Percentiles rank a stretch among this genome's conserved stretches.
Conservation (phyloP, 768 basidiomycete species). For the Hygrophorus pudorinus region DNA sequence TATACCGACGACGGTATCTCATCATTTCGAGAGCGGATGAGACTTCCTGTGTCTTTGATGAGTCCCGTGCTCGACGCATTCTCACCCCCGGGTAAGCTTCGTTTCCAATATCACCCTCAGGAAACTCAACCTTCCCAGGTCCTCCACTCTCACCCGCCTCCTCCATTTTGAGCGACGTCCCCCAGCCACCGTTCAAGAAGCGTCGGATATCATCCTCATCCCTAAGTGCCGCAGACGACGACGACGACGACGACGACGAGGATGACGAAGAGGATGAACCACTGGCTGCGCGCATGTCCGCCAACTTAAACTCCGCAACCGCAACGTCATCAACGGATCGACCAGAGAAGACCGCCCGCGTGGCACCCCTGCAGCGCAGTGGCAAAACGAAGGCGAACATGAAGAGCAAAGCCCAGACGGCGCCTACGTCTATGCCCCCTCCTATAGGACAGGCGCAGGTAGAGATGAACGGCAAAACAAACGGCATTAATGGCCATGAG, state of each 20-base stretch:
- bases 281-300: constrained; percentile 35
- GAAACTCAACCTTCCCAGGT: constrained; percentile 3
- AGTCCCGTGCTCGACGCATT: constrained; percentile 35
- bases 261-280: constrained; percentile 42
- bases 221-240: constrained; percentile 42
- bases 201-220: constrained; percentile 44
- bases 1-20: constrained; percentile 63
- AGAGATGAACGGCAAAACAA: constrained; percentile 28
- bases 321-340: constrained; percentile 12
- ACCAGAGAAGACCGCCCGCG: constrained; percentile 19
- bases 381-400: constrained; percentile 50
- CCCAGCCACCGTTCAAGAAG: constrained; percentile 38
- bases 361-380: constrained; percentile 27
- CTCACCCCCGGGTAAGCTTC: constrained; percentile 42
- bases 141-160: constrained; percentile 35
- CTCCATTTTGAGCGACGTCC: constrained; percentile 39
- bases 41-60: constrained; percentile 36
- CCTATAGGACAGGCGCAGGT: constrained; percentile 28
- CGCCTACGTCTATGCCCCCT: constrained; percentile 34
- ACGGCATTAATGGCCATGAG: constrained; percentile 37
- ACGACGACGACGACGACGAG: constrained; percentile 41
- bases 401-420: constrained; percentile 51
- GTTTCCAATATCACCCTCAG: background rate
- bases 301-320: constrained; percentile 10
- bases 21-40: constrained; percentile 65